phyloP scores from a whole-genome alignment of 306 rosid genomes.

The Vigna unguiculata region DNA sequence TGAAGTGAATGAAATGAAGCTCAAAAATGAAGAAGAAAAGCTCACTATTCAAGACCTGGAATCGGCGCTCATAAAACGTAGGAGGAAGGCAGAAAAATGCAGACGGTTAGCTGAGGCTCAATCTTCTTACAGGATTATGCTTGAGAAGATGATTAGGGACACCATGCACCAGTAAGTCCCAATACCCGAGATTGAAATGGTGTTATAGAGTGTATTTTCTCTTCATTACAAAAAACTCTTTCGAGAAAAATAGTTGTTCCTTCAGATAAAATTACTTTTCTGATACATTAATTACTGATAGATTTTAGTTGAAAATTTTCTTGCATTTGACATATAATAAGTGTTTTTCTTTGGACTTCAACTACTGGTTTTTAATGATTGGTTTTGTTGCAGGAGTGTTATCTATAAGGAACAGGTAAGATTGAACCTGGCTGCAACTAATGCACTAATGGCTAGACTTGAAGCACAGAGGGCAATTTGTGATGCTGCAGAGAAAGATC shows the following conservation, averaged over 20 bases:
- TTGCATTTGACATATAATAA: neutral
- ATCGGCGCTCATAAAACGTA: conserved; percentile 67
- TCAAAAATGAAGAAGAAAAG: conserved; percentile 84
- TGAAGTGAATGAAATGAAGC: conserved; percentile 77
- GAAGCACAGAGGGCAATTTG: conserved; percentile 91
- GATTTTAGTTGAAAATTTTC: no score
- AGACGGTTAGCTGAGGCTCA: conserved; percentile 92
- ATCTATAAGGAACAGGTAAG: conserved; percentile 95
- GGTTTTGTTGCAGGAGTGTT: conserved; percentile 73
- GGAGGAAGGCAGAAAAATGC: conserved; percentile 85
- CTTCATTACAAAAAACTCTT: no score
- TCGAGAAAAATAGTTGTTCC: no score
- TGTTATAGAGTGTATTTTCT: neutral
- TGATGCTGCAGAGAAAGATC: conserved; percentile 84
- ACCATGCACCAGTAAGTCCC: conserved; percentile 94
- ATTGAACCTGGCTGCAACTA: conserved; percentile 87
- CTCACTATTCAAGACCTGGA: conserved; percentile 80
- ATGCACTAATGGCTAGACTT: conserved; percentile 94
- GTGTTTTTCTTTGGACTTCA: neutral
- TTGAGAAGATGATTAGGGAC: conserved; percentile 98
- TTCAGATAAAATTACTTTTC: no score
- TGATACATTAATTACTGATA: no score
- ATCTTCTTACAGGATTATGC: conserved; percentile 78
- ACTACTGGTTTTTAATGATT: neutral
- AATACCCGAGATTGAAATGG: neutral